Evolutionary conservation across 345 rosid species (phyloP), one percentile per base, ranked within the genome.

Genomic region (Excoecaria agallocha): DNA sequence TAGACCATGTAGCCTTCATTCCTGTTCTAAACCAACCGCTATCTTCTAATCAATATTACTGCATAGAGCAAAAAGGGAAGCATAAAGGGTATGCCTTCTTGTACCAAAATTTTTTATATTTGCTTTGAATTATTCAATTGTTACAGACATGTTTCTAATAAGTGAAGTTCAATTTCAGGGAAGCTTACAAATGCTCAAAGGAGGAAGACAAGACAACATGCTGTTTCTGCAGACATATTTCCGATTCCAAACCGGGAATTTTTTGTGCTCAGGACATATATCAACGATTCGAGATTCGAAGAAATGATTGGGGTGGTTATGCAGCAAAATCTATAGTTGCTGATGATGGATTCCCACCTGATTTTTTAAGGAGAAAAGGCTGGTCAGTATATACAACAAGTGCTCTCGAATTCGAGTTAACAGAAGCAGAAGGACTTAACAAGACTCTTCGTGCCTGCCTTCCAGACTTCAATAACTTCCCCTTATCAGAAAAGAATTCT

Each of bases 11-110:
- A 3, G 78, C 76, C 35, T 80, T 87, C 76, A 74, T 84, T 54
- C 91, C 89, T 1, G 93, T 83, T 80, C 78, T 87, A 38, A 66
- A 83, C 75, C 86, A 77, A 49, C 90, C 93, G 3, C 64, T 85
- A 58, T 86, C 90, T 8, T 81, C 89, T 55, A 87, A 85, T 80
- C 75, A 57, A 22, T 73, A 69, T 62, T 77, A 77, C 22, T 76
- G 75, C 15, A 56, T 76, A 12, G 6, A 68, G 22, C 25, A 57
- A 41, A 35, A 30, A 30, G 30, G 30, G 30, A 30, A 30, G 30
- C 30, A 30, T 30, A 30, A 30, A 30, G 30, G 30, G 30, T 30
- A 30, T 30, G 30, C 30, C 30, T 30, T 30, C 30, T 30, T 30
- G 30, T 3, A 6, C 6, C 37, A 12, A 19, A 37, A 0, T 52